Conservation (phyloP, 2,329 filamentous ascomycete genomes). For the Phialophora macrospora region DNA sequence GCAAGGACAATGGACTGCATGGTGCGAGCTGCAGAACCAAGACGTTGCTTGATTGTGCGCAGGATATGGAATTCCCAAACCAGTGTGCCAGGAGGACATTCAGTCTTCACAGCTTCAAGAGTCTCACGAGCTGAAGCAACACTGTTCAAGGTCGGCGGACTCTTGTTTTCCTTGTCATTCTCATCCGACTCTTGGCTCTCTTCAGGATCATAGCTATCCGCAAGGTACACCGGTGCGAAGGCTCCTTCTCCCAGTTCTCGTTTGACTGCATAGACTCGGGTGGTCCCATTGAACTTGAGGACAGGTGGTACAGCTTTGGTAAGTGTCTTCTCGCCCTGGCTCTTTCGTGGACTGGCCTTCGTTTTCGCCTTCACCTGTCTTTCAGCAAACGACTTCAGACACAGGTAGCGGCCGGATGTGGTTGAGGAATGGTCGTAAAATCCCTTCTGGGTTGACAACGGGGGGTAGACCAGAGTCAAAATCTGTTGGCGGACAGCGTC, state of each 20-base stretch:
- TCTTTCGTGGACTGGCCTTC: slow-evolving; percentile 51
- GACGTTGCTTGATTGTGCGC: slow-evolving; percentile 75
- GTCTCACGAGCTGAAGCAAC: slow-evolving; percentile 57
- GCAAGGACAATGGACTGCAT: slow-evolving; percentile 78
- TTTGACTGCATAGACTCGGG: slow-evolving; percentile 75
- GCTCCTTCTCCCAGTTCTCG: slow-evolving; percentile 89
- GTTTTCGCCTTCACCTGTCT: slow-evolving; percentile 55
- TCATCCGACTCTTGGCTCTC: slow-evolving; percentile 52
- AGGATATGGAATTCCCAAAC: slow-evolving; percentile 96
- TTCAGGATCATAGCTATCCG: slow-evolving; percentile 70
- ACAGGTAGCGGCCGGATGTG: slow-evolving; percentile 68
- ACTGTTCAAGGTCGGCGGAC: slow-evolving; percentile 46
- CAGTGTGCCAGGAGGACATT: slow-evolving; percentile 71
- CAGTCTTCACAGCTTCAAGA: slow-evolving; percentile 92
- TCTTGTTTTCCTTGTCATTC: slow-evolving; percentile 53
- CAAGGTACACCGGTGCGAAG: slow-evolving; percentile 92
- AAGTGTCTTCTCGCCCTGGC: slow-evolving; percentile 60
- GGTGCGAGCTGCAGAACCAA: slow-evolving; percentile 69
- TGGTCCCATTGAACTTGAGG: slow-evolving; percentile 69
- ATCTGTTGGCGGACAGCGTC: slow-evolving; percentile 75
- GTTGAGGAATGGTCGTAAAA: slow-evolving; percentile 74
- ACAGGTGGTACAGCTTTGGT: slow-evolving; percentile 65
- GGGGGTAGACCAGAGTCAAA: slow-evolving; percentile 72
- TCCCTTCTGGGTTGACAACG: slow-evolving; percentile 74
- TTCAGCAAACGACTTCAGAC: slow-evolving; percentile 83